These are phyloP conservation scores for Pisolithus orientalis DNA, from an alignment of 768 basidiomycete species.

Conservation along the genomic window DNA sequence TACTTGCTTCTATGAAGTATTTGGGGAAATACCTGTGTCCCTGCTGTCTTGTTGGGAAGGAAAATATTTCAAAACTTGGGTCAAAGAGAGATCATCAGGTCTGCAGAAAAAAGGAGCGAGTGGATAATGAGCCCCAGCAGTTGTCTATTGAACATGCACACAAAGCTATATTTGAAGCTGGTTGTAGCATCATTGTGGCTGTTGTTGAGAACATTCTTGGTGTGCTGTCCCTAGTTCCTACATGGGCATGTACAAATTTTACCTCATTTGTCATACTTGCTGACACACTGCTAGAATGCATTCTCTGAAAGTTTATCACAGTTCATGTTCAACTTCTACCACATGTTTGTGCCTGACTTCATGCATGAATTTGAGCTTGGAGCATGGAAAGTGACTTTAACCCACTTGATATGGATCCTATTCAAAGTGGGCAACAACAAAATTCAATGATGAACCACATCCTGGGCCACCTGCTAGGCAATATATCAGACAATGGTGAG, in stretches of 20 bases:
- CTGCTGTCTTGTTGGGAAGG: conserved; percentile 6
- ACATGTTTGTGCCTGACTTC: too few relatives aligned
- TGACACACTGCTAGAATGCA: conserved; percentile 19
- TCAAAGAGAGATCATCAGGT: conserved; percentile 1
- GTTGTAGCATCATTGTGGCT: background rate
- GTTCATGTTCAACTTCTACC: background rate
- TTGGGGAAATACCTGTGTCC: conserved; percentile 17
- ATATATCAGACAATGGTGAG: conserved; percentile 22
- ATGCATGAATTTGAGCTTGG: conserved; percentile 32
- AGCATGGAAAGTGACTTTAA: conserved; percentile 29
- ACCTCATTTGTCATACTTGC: too few relatives aligned
- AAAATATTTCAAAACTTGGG: conserved; percentile 8
- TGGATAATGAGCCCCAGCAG: background rate
- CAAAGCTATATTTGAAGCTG: background rate
- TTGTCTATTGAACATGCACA: background rate
- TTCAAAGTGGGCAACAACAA: conserved; percentile 5
- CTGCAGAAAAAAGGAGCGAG: background rate
- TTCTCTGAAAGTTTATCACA: conserved; percentile 18
- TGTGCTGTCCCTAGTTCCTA: background rate
- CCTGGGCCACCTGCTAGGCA: conserved; percentile 8
- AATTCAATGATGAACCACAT: conserved; percentile 19
- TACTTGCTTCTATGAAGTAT: conserved; percentile 16
- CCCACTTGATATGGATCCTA: conserved; percentile 30
- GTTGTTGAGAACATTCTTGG: background rate
- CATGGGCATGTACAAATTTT: background rate